phyloP scores from a whole-genome alignment of 306 rosid genomes.

The Hippophae gyantsensis region DNA sequence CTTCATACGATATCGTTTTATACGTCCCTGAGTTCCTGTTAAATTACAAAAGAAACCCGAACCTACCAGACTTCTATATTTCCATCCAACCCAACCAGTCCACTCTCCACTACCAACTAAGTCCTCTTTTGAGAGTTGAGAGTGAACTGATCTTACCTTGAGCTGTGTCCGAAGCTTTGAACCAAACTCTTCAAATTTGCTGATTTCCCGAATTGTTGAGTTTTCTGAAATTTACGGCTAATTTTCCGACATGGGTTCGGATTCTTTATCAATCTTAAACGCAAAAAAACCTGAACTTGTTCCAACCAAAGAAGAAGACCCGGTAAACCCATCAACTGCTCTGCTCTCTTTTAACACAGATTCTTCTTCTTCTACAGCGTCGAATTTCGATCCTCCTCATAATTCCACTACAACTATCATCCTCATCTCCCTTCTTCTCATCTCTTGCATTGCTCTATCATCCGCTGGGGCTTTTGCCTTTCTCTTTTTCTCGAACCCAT shows the following conservation, averaged over 20 bases:
- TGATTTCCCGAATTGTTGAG: background rate
- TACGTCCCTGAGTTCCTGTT: too few relatives aligned
- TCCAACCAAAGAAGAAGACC: conserved; percentile 44
- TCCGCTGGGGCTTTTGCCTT: conserved; percentile 62
- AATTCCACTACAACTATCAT: conserved; percentile 30
- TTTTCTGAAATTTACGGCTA: background rate
- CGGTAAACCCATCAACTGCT: conserved; percentile 33
- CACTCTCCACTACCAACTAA: too few relatives aligned
- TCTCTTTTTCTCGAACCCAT: conserved; percentile 46
- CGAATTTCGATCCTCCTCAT: conserved; percentile 1
- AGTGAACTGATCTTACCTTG: too few relatives aligned
- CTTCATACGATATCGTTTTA: too few relatives aligned
- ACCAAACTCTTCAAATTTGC: background rate
- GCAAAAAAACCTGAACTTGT: conserved; percentile 30
- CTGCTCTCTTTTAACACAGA: conserved; percentile 70
- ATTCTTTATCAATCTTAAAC: conserved; percentile 24
- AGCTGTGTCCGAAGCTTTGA: too few relatives aligned
- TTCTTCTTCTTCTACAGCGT: conserved; percentile 19
- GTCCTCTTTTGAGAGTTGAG: too few relatives aligned
- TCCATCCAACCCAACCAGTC: too few relatives aligned
- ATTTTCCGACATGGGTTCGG: conserved; percentile 42
- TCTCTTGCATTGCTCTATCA: conserved; percentile 55
- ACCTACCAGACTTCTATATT: too few relatives aligned
- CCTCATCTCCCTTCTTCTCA: conserved; percentile 52
- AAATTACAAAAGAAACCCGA: too few relatives aligned